Conservation (phyloP, 2,329 filamentous ascomycete species). For the Scedosporium apiospermum region DNA sequence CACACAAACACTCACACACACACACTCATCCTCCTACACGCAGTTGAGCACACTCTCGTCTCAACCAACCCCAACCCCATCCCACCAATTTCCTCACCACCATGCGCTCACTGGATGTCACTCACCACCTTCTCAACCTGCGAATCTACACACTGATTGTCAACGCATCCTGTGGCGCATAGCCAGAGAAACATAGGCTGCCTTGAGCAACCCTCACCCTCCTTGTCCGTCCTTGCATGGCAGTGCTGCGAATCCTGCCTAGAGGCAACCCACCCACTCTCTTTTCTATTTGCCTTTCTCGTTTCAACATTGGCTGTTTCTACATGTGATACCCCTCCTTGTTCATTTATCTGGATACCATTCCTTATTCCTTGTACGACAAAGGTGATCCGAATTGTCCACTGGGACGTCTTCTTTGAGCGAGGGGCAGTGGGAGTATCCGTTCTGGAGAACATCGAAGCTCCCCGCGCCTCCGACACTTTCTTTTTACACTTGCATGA, state of each 20-base stretch:
- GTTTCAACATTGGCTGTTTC: not conserved
- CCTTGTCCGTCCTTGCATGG: slow-evolving; percentile 2
- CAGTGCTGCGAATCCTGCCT: slow-evolving; percentile 5
- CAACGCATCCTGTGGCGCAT: slow-evolving; percentile 7
- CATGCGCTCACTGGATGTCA: slow-evolving; percentile 6
- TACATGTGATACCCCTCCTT: not conserved
- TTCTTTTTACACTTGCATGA: slow-evolving; percentile 1
- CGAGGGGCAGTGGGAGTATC: not conserved
- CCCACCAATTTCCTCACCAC: not conserved
- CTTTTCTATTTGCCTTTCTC: not conserved
- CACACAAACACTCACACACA: not conserved
- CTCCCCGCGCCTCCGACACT: not conserved
- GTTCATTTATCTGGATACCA: not conserved
- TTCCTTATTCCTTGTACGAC: not conserved
- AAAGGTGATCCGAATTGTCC: not conserved
- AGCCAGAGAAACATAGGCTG: slow-evolving; percentile 3
- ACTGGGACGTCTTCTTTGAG: not conserved
- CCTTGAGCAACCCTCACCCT: slow-evolving; percentile 1
- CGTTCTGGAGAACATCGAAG: not conserved
- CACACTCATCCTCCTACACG: not conserved
- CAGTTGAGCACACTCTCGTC: not conserved
- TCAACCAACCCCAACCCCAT: not conserved
- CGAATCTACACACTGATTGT: slow-evolving; percentile 4
- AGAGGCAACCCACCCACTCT: slow-evolving; percentile 5
- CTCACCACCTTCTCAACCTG: slow-evolving; percentile 1